Evolutionary conservation across 345 rosid genomes (phyloP), one percentile per base, ranked within the genome.

Genomic region (Geranium brycei): DNA sequence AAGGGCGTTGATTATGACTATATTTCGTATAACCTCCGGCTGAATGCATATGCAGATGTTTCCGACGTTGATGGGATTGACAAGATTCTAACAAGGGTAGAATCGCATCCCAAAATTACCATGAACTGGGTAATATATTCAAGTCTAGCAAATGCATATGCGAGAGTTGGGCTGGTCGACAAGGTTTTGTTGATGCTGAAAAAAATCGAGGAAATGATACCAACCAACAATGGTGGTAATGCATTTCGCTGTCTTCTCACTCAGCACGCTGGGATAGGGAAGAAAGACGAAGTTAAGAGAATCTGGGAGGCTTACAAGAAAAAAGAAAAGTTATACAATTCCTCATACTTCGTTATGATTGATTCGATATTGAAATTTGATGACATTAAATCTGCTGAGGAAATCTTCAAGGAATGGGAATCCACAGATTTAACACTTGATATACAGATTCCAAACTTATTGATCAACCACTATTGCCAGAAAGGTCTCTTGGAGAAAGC

Each of bases 371-470:
- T 73, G 77, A 79, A 72, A 74, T 55, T 75, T 19, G 76, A 79
- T 28, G 86, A 82, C 71, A 3, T 79, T 47, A 80, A 77, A 62
- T 59, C 18, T 63, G 86, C 75, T 7, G 79, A 79, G 66, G 68
- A 61, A 67, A 70, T 82, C 59, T 74, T 71, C 59, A 66, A 71
- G 16, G 78, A 70, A 58, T 80, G 86, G 86, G 75, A 73, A 68
- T 75, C 74, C 47, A 63, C 57, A 51, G 18, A 35, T 31, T 16
- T 47, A 47, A 0, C 0, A 3, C 62, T 62, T 16, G 76, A 80
- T 63, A 61, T 73, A 16, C 62, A 69, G 2, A 59, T 78, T 51
- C 67, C 74, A 16, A 76, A 80, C 60, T n/a, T 61, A 16, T 35
- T 80, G 65, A 63, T 80, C 14, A 17, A 31, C 58, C 71, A 77